Evolutionary conservation across 495 filamentous ascomycete genomes (phyloP).

Genomic region (Terfezia boudieri): DNA sequence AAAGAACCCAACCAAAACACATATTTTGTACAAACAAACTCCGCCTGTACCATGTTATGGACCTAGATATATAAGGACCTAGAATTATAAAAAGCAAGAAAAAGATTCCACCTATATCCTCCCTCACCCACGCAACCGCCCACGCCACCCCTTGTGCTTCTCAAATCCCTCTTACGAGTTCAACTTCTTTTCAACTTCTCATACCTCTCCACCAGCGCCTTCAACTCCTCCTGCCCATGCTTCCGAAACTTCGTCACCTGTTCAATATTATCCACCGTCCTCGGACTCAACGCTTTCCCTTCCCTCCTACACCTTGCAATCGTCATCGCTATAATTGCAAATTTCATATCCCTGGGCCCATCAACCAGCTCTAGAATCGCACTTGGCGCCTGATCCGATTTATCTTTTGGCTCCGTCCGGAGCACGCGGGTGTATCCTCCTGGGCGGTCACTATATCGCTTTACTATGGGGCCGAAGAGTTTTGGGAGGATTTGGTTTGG

Average conservation of each 20-base stretch:
- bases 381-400: slow-evolving; percentile 55
- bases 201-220: slow-evolving; percentile 46
- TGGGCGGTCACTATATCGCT: slow-evolving; percentile 56
- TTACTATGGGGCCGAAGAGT: slow-evolving; percentile 60
- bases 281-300: slow-evolving; percentile 32
- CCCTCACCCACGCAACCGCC: not conserved
- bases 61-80: too few species aligned
- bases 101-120: not conserved
- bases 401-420: slow-evolving; percentile 44
- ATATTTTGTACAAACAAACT: too few species aligned
- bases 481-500: slow-evolving; percentile 55
- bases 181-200: slow-evolving; percentile 20
- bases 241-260: slow-evolving; percentile 69
- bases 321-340: slow-evolving; percentile 69
- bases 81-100: too few species aligned
- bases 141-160: not conserved
- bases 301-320: slow-evolving; percentile 39
- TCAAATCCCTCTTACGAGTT: slow-evolving; percentile 7
- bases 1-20: too few species aligned
- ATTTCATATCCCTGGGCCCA: slow-evolving; percentile 83
- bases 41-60: too few species aligned
- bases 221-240: slow-evolving; percentile 41
- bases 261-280: slow-evolving; percentile 52
- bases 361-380: slow-evolving; percentile 95
- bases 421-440: slow-evolving; percentile 91